phyloP scores from a whole-genome alignment of 192 early-diverging fungal species.

The Backusella psychrophila region DNA sequence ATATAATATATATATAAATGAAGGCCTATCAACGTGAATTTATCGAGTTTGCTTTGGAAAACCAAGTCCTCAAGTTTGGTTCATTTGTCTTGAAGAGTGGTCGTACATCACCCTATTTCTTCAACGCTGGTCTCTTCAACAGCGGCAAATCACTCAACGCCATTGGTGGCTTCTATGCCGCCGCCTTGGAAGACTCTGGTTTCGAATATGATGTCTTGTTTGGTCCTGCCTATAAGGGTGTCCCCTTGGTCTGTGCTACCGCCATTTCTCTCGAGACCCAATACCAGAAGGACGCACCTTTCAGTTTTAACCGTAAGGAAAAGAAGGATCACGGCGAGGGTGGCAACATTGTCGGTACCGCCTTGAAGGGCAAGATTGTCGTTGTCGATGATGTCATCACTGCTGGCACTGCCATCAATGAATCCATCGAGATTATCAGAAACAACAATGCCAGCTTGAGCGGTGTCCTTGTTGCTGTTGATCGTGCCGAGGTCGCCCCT shows the following conservation, averaged over 20 bases:
- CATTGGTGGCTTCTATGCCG: constrained; percentile 90
- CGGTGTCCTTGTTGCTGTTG: constrained; percentile 91
- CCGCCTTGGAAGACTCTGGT: constrained; percentile 68
- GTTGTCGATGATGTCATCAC: constrained; percentile 99
- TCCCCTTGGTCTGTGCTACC: constrained; percentile 85
- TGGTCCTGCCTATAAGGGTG: constrained; percentile 99
- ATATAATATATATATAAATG: constrained; percentile 27
- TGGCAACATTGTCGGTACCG: constrained; percentile 89
- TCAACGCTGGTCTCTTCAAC: constrained; percentile 97
- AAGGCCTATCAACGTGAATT: constrained; percentile 90
- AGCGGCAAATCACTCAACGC: constrained; percentile 79
- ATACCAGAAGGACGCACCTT: constrained; percentile 68
- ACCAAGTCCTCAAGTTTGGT: constrained; percentile 89
- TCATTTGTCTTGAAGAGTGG: constrained; percentile 93
- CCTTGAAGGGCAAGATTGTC: constrained; percentile 74
- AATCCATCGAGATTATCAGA: constrained; percentile 81
- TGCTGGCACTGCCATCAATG: constrained; percentile 97
- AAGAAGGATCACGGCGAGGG: constrained; percentile 99
- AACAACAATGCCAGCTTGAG: constrained; percentile 66
- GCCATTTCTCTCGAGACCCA: constrained; percentile 70
- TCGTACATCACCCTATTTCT: constrained; percentile 96
- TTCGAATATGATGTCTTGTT: constrained; percentile 86
- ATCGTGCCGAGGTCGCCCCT: constrained; percentile 84
- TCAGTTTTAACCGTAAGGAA: constrained; percentile 97
- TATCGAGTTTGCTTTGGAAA: constrained; percentile 85